Evolutionary conservation across 495 filamentous ascomycete species (phyloP), one percentile per base, ranked within the genome.

Genomic region (Xylaria acuta): DNA sequence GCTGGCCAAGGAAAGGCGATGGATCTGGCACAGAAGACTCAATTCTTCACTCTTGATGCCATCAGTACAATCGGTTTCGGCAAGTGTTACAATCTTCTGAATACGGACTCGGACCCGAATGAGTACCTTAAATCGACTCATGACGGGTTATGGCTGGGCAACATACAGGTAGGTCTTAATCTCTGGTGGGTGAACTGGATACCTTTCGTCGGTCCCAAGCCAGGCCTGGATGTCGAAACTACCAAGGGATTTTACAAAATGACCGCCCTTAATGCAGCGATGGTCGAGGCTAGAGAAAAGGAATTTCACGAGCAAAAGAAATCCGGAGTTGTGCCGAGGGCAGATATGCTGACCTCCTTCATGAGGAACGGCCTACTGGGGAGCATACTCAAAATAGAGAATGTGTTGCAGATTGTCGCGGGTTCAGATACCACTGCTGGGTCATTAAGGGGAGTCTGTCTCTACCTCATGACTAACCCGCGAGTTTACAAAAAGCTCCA

Each of bases 401-500:
- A 76, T 38, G 22, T 79, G 0, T 49, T 81, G 12, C 77, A 80
- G 68, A 71, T 81, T 62, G 25, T 79, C 18, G 75, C 79, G 0
- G 89, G 89, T 12, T 85, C 86, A 6, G 90, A 92, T 70, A 89
- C 89, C 18, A 88, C 88, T 0, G 86, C 87, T 0, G 88, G 87
- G 1, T 82, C 86, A 25, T 83, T 91, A 73, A 84, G 86, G 54
- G 82, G 81, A 2, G 79, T 88, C 64, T 80, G 91, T 67, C 78
- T 84, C 25, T 85, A 84, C 72, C 75, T 90, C 20, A 75, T 90
- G n/a, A 79, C 79, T 2, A 82, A 86, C 69, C 78, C 78, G 2
- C 64, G 70, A 0, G 79, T 86, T 0, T 90, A 89, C 73, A 75
- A 80, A 18, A 82, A 80, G 34, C 84, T 92, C 67, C 84, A 88